Evolutionary conservation across 768 basidiomycete genomes (phyloP).

Genomic region (Cubamyces lactineus): DNA sequence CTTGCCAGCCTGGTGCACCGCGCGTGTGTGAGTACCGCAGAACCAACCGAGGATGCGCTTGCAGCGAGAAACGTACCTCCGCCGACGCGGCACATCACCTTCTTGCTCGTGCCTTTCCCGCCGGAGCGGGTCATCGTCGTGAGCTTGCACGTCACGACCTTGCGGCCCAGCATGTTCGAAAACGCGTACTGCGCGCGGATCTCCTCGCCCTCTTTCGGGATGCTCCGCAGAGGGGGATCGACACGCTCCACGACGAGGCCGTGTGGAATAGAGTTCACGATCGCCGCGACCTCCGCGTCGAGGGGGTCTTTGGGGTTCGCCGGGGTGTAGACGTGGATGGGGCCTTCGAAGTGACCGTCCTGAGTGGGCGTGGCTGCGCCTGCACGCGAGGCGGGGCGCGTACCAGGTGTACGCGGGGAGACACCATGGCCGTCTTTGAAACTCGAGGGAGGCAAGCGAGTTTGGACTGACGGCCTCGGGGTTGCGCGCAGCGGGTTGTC

Average conservation of each 20-base stretch:
- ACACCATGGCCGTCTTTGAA: constrained; percentile 57
- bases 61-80: constrained; percentile 57
- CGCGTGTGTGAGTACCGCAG: too few species aligned
- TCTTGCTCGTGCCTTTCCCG: constrained; percentile 60
- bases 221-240: constrained; percentile 69
- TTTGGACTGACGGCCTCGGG: constrained; percentile 43
- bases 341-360: constrained; percentile 44
- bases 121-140: constrained; percentile 72
- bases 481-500: constrained; percentile 62
- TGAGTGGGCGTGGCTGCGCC: constrained; percentile 65
- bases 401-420: constrained; percentile 53
- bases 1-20: constrained; percentile 67
- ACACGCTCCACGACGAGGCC: constrained; percentile 78
- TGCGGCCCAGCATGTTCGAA: constrained; percentile 70
- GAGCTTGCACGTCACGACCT: constrained; percentile 78
- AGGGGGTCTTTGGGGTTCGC: constrained; percentile 76
- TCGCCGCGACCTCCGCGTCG: constrained; percentile 73
- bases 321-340: constrained; percentile 65
- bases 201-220: constrained; percentile 76
- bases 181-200: constrained; percentile 85
- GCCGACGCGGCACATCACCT: constrained; percentile 91
- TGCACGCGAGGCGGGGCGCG: constrained; percentile 65
- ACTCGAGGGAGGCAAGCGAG: constrained; percentile 68
- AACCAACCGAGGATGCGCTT: too few species aligned
- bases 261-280: constrained; percentile 79